Evolutionary conservation across 495 filamentous ascomycete species (phyloP), one percentile per base, ranked within the genome.

Genomic region (Pyronema domesticum): DNA sequence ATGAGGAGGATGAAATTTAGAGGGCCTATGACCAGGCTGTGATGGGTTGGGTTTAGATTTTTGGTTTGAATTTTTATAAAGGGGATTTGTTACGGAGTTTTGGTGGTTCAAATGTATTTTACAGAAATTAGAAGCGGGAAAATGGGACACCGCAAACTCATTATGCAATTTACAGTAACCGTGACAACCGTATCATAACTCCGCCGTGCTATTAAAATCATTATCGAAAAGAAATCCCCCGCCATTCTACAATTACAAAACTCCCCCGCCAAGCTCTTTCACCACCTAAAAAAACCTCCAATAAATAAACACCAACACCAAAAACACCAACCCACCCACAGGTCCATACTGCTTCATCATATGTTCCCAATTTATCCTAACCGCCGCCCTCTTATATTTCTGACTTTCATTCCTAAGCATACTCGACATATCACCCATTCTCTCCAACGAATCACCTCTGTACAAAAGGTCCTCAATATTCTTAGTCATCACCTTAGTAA

Each of bases 401-500:
- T 80, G 83, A 65, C 83, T 89, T 67, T 99, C 91, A 62, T 99
- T 91, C 44, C 83, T 74, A 67, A 99, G 65, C 56, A 87, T 70
- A 40, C 78, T 79, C 47, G 84, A 91, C 70, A 96, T 78, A 70
- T 96, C 91, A 30, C 91, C 93, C 91, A 99, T 99, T 53, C 86
- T 76, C 71, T 99, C 93, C 57, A 99, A 70, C 63, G 82, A 91
- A 65, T 96, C 91, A 7, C 91, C 91, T 52, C 91, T 75, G 65
- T 99, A 99, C 55, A 99, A 68, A 65, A 99, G 69, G 67, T 99
- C 91, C 72, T 99, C 91, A 64, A 99, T 99, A 68, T 99, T 99
- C 77, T 96, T 99, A 35, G 91, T 96, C 91, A 99, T 99, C 59
- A 96, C 89, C 69, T 94, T 86, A 11, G 91, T 95, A 51, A 99